A percentile compares a stretch with the other conserved stretches of the same genome.
These are phyloP conservation scores for Nyssa sinensis DNA, from an alignment of 148 eudicot genomes.

Conservation along the genomic window DNA sequence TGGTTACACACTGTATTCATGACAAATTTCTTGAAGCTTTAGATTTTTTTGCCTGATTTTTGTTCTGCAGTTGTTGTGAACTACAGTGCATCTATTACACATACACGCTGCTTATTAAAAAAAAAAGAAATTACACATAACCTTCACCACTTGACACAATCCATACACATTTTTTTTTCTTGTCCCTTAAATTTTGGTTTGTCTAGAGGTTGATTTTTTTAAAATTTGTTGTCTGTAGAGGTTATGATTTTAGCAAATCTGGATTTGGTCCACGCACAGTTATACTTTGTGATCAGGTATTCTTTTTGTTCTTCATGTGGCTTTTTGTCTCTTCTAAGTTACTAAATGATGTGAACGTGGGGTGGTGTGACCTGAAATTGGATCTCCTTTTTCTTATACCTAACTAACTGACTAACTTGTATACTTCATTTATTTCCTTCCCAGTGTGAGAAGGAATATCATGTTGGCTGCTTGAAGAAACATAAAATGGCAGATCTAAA, in stretches of 20 bases:
- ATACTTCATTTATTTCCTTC: slow-evolving; percentile 2
- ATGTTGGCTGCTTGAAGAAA: slow-evolving; percentile 90
- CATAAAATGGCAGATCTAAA: slow-evolving; percentile 79
- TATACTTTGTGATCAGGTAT: slow-evolving; percentile 96
- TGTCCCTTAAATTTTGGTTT: background rate
- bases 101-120: no score
- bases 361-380: background rate
- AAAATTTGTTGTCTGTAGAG: slow-evolving; percentile 37
- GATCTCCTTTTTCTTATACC: background rate
- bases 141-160: background rate
- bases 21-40: background rate
- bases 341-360: background rate
- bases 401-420: background rate
- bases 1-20: background rate
- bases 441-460: slow-evolving; percentile 98
- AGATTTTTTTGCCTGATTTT: background rate
- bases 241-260: slow-evolving; percentile 74
- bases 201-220: slow-evolving; percentile 8
- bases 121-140: no score
- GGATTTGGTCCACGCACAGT: slow-evolving; percentile 94
- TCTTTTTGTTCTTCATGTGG: background rate
- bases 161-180: background rate
- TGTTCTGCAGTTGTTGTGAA: background rate
- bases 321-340: background rate
- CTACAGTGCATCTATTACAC: background rate